Conservation (phyloP, 495 filamentous ascomycete genomes). For the Tuber melanosporum region DNA sequence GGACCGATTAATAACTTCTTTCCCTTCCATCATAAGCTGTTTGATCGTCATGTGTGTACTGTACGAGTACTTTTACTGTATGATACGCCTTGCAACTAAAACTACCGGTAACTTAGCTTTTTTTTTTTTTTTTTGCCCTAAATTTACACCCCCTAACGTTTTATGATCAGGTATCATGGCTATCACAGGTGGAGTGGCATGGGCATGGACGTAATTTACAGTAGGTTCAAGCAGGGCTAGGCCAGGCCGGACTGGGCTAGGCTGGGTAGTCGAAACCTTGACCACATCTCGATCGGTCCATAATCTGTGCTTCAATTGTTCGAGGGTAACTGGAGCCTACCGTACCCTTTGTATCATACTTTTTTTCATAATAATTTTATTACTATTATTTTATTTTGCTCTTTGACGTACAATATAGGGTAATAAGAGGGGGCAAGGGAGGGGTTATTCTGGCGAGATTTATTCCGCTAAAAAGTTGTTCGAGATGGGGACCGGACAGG, state of each 20-base stretch:
- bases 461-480: too few species aligned
- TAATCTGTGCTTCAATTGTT: too few species aligned
- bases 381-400: background rate
- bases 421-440: too few species aligned
- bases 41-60: background rate
- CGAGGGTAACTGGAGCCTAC: background rate
- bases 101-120: background rate
- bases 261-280: background rate
- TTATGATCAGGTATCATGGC: background rate
- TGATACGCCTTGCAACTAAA: background rate
- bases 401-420: too few species aligned
- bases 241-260: background rate
- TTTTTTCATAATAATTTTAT: too few species aligned
- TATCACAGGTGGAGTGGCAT: background rate
- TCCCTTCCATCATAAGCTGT: background rate
- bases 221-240: background rate
- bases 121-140: background rate
- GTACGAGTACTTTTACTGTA: too few species aligned
- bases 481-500: too few species aligned
- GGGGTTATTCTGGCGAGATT: too few species aligned
- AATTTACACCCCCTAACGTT: background rate
- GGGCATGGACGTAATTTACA: too few species aligned
- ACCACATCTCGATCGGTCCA: background rate
- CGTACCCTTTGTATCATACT: background rate
- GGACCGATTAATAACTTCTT: slow-evolving; percentile 18